Percentiles rank a stretch among this genome's conserved stretches.
These are phyloP conservation scores for Neurospora sp. DNA, from an alignment of 495 filamentous ascomycete genomes.

Conservation along the genomic window DNA sequence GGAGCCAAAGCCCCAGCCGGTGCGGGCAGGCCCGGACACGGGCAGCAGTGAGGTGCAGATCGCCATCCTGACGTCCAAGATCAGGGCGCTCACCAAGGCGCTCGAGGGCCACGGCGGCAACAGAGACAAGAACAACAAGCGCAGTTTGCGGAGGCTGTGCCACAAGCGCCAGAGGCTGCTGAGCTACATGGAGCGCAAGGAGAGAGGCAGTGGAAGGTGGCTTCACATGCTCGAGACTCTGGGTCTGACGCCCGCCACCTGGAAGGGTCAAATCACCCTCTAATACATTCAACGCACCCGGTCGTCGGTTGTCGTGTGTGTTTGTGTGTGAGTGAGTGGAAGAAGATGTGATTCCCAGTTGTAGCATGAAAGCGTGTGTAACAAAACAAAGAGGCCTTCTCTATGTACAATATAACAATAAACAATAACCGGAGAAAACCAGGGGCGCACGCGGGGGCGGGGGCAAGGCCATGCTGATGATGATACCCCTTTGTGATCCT, in stretches of 20 bases:
- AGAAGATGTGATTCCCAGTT: constrained; percentile 1
- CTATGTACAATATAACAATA: constrained; percentile 27
- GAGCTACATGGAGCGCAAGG: constrained; percentile 75
- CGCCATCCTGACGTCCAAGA: constrained; percentile 93
- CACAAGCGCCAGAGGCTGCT: constrained; percentile 85
- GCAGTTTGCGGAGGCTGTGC: constrained; percentile 73
- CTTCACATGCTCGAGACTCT: constrained; percentile 68
- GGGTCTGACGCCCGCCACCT: constrained; percentile 77
- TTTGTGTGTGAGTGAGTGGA: neutral
- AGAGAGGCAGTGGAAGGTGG: constrained; percentile 85
- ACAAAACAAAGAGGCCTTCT: constrained; percentile 13
- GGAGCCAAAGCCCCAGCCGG: constrained; percentile 40
- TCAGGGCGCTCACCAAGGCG: constrained; percentile 61
- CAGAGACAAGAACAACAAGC: constrained; percentile 86
- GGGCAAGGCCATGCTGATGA: neutral
- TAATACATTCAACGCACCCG: constrained; percentile 26
- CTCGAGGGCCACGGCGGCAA: constrained; percentile 43
- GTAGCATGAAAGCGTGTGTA: neutral
- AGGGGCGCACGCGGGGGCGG: neutral
- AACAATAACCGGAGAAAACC: constrained; percentile 9
- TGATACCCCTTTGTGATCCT: constrained; percentile 1
- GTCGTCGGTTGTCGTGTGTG: neutral
- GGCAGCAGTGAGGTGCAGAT: constrained; percentile 93
- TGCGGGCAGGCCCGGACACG: constrained; percentile 78
- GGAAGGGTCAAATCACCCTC: constrained; percentile 75